phyloP scores from a whole-genome alignment of 1,139 yeast genomes.

The Pichia cactophila region DNA sequence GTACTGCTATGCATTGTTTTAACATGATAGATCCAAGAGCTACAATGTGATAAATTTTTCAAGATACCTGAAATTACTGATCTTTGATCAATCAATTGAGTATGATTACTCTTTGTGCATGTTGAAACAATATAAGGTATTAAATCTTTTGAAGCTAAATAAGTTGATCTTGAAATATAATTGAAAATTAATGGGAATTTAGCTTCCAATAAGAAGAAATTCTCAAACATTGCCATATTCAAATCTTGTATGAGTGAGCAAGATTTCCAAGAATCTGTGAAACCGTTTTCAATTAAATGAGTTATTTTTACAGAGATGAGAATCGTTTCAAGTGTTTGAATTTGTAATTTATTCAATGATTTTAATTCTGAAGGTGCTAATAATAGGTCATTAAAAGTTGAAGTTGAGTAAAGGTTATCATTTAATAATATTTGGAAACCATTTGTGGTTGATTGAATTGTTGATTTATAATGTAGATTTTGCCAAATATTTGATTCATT shows the following conservation, averaged over 20 bases:
- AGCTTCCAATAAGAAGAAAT: slow-evolving; percentile 9
- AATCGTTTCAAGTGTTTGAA: slow-evolving; percentile 1
- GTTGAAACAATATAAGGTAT: slow-evolving; percentile 15
- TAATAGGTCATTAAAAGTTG: slow-evolving; percentile 4
- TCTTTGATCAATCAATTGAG: slow-evolving; percentile 15
- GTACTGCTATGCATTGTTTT: slow-evolving; percentile 1
- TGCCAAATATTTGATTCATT: slow-evolving; percentile 7
- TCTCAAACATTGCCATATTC: slow-evolving; percentile 14
- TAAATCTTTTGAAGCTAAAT: slow-evolving; percentile 7
- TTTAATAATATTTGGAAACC: neutral
- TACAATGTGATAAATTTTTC: slow-evolving; percentile 14
- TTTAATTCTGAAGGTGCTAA: slow-evolving; percentile 5
- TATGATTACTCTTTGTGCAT: slow-evolving; percentile 15
- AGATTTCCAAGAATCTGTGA: neutral
- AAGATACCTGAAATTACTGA: slow-evolving; percentile 22
- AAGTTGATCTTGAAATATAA: slow-evolving; percentile 18
- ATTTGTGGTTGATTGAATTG: neutral
- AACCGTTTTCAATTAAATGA: neutral
- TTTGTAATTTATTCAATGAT: slow-evolving; percentile 6
- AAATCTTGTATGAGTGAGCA: slow-evolving; percentile 9
- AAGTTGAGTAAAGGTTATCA: slow-evolving; percentile 7
- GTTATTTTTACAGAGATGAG: slow-evolving; percentile 1
- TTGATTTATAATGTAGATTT: neutral
- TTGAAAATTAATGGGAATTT: slow-evolving; percentile 23
- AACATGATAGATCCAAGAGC: slow-evolving; percentile 7